Base-by-base conservation (phyloP, 805 yeast species). In the Isabelozyma gotoi region DNA sequence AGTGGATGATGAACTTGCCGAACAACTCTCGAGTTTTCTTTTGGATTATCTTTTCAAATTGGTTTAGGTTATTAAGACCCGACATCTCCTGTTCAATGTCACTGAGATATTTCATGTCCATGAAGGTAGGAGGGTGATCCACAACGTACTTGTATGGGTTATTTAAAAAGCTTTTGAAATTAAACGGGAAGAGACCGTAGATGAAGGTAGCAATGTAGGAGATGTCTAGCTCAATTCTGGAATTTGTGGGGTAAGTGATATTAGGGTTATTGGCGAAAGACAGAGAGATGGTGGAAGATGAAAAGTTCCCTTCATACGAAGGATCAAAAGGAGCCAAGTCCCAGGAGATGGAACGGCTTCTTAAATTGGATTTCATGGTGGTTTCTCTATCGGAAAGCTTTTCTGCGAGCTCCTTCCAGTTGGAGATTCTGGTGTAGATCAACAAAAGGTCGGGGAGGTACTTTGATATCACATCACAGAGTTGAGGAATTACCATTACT, bases 151-250 rank as follows among this genome's bases (percentile, higher is more conserved):
- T 55, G 3, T 56, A 45, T 4, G 86, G 81, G 35, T 62, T 57
- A 16, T 68, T 62, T 15, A 73, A 48, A 51, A 77, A 81, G 5
- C 56, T 49, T 18, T 72, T 51, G 4, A 81, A 60, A 47, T 77
- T 77, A 17, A 70, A 55, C 0, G 88, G 87, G 46, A 71, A 82
- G 10, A 82, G 55, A 0, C 84, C 87, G 49, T 83, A 83, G 1
- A 82, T 53, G 19, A 79, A 59, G 1, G 79, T 71, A 41, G 71
- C 71, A n/a, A 79, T 54, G 36, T 71, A 62, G 39, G 56, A 59
- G 36, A 63, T 46, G 39, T 66, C 58, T 33, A 61, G 51, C 16
- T 53, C 52, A 17, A 56, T 48, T 18, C 50, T 52, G 11, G 68
- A 61, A 19, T 29, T 47, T 29, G 47, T 41, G 2, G 44, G 33